Evolutionary conservation across 2,329 filamentous ascomycete species (phyloP).

Genomic region (Fusarium proliferatum): DNA sequence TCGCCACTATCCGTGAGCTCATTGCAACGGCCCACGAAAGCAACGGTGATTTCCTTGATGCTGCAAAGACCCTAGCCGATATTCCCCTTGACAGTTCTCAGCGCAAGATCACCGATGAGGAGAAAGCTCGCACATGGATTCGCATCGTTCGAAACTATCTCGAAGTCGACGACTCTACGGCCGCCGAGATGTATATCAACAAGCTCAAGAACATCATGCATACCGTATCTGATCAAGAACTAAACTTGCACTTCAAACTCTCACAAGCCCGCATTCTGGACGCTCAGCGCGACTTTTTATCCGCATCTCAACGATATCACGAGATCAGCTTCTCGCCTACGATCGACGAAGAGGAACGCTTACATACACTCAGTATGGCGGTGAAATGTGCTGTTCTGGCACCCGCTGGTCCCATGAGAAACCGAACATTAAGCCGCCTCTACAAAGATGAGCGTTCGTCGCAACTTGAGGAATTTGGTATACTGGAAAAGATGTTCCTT

Average conservation of each 20-base stretch:
- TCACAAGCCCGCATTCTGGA: constrained; percentile 94
- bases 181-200: constrained; percentile 89
- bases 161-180: constrained; percentile 90
- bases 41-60: constrained; percentile 82
- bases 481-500: constrained; percentile 97
- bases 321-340: constrained; percentile 81
- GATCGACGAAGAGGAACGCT: constrained; percentile 86
- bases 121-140: constrained; percentile 88
- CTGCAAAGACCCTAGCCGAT: constrained; percentile 81
- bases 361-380: constrained; percentile 85
- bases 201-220: constrained; percentile 94
- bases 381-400: constrained; percentile 94
- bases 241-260: constrained; percentile 87
- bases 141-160: constrained; percentile 94
- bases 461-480: constrained; percentile 81
- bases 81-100: constrained; percentile 93
- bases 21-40: constrained; percentile 85
- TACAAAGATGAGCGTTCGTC: constrained; percentile 92
- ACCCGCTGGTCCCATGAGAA: constrained; percentile 87
- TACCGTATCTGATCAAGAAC: constrained; percentile 76
- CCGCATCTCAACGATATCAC: constrained; percentile 89
- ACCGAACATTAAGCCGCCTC: constrained; percentile 80
- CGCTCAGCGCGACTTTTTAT: constrained; percentile 87
- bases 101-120: constrained; percentile 82
- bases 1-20: constrained; percentile 80